Base-by-base conservation (phyloP, 306 rosid genomes). In the Malus sieversii region DNA sequence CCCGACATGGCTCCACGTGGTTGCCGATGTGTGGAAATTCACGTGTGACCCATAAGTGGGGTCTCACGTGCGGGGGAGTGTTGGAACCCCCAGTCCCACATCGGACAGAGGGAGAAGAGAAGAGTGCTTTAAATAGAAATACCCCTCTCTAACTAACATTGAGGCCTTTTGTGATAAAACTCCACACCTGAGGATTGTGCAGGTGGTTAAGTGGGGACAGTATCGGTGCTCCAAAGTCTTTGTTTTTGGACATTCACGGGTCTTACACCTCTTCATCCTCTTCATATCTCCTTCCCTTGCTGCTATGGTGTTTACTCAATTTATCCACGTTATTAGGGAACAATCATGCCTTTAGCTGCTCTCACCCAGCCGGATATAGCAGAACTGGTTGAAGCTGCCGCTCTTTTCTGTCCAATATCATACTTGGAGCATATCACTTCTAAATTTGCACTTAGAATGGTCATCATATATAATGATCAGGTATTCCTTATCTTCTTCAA, bases 211-310 rank as follows among this genome's bases (percentile, higher is more conserved):
- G n/a, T n/a, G n/a, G n/a, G n/a, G n/a, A n/a, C n/a, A n/a, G n/a
- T n/a, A n/a, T n/a, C n/a, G n/a, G n/a, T n/a, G n/a, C n/a, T 70
- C 88, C 72, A 95, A 90, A 87, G 79, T 90, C 45, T 92, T 78
- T 79, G 79, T 90, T 45, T 97, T 92, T 70, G 98, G 98, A 62
- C 98, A 95, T 85, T 95, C 97, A 48, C 97, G 89, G 98, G 97
- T 95, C 71, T 67, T 78, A 53, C 73, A 80, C 63, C 62, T 77
- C 71, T 79, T 73, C 66, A 69, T 72, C 78, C 65, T 53, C 77
- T 46, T 68, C 68, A 35, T 61, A 71, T 66, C 62, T 72, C 40
- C 6, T 30, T 68, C 55, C 65, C 68, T 30, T 76, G 48, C 78
- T 35, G 42, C 66, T 62, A 20, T 71, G 14, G 60, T 71, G 42